Conservation (phyloP, 306 rosid genomes). For the Acacia confusa region DNA sequence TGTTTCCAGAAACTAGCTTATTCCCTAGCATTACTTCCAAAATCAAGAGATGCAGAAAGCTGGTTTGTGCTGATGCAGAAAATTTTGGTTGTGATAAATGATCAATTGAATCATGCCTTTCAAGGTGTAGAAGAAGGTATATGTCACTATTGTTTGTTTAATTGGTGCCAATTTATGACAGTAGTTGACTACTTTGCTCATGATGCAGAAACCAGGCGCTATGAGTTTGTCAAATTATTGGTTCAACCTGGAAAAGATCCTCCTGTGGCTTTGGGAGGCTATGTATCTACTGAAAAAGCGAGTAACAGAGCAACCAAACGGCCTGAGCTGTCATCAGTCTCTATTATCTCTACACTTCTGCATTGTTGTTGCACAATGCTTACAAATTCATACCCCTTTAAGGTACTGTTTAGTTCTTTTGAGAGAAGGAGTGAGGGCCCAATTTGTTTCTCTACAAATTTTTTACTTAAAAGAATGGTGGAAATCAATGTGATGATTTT, state of each 20-base stretch:
- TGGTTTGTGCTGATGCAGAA: slow-evolving; percentile 80
- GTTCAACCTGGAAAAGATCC: slow-evolving; percentile 60
- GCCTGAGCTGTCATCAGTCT: slow-evolving; percentile 45
- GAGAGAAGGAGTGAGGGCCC: not conserved
- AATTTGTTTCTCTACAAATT: slow-evolving; percentile 14
- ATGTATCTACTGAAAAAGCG: slow-evolving; percentile 42
- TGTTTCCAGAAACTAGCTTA: slow-evolving; percentile 72
- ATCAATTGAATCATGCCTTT: slow-evolving; percentile 65
- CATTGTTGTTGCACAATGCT: slow-evolving; percentile 72
- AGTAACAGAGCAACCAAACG: slow-evolving; percentile 39
- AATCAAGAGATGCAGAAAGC: slow-evolving; percentile 76
- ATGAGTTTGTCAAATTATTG: slow-evolving; percentile 51
- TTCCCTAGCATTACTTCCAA: slow-evolving; percentile 84
- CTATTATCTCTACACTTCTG: slow-evolving; percentile 62
- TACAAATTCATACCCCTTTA: slow-evolving; percentile 68
- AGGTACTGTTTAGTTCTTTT: slow-evolving; percentile 52
- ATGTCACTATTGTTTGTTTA: slow-evolving; percentile 16
- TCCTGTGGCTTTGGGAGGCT: slow-evolving; percentile 67
- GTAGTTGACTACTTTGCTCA: slow-evolving; percentile 32
- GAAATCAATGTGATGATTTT: slow-evolving; percentile 13
- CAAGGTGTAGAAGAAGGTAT: slow-evolving; percentile 90
- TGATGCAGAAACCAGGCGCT: slow-evolving; percentile 51
- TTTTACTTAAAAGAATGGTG: slow-evolving; percentile 20
- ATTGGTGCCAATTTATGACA: slow-evolving; percentile 15
- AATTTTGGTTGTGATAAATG: slow-evolving; percentile 56